Conservation (phyloP, 129 eudicot genomes). For the Tagetes erecta region DNA sequence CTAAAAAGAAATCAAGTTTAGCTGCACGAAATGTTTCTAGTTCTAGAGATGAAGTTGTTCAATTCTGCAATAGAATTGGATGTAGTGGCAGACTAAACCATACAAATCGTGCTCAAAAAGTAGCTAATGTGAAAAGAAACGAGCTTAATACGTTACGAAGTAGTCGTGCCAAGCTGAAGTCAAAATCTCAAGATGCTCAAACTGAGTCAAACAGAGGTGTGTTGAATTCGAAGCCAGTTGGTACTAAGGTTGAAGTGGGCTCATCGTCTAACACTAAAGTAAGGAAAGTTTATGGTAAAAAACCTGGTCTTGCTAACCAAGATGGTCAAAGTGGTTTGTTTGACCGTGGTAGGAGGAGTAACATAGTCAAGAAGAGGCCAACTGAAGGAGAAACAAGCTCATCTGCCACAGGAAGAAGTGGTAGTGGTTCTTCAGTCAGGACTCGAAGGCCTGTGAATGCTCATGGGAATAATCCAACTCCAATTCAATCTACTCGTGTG, state of each 20-base stretch:
- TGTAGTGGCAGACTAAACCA: slow-evolving; percentile 78
- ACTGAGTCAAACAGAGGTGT: slow-evolving; percentile 34
- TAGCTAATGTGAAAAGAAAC: slow-evolving; percentile 34
- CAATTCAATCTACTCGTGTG: slow-evolving; percentile 24
- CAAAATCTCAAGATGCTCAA: slow-evolving; percentile 27
- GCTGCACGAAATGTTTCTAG: slow-evolving; percentile 39
- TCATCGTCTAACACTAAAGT: slow-evolving; percentile 21
- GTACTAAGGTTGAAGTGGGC: slow-evolving; percentile 16
- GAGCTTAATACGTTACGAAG: slow-evolving; percentile 23
- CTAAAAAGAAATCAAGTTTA: slow-evolving; percentile 47
- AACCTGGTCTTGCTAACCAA: slow-evolving; percentile 35
- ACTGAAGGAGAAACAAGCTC: slow-evolving; percentile 65
- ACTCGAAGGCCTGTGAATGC: slow-evolving; percentile 46
- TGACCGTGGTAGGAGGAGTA: slow-evolving; percentile 37
- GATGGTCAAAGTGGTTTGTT: slow-evolving; percentile 36
- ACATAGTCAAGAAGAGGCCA: slow-evolving; percentile 42
- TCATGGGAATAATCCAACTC: slow-evolving; percentile 31
- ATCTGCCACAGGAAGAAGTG: slow-evolving; percentile 43
- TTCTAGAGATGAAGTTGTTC: slow-evolving; percentile 48
- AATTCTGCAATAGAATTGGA: slow-evolving; percentile 76
- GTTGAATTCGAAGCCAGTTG: slow-evolving; percentile 8
- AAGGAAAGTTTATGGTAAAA: slow-evolving; percentile 37
- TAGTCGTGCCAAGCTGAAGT: slow-evolving; percentile 23
- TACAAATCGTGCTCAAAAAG: slow-evolving; percentile 30
- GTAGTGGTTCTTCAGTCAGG: slow-evolving; percentile 42